These are phyloP conservation scores for Amylostereum chailletii DNA, from an alignment of 1,284 basidiomycete genomes.

Conservation along the genomic window DNA sequence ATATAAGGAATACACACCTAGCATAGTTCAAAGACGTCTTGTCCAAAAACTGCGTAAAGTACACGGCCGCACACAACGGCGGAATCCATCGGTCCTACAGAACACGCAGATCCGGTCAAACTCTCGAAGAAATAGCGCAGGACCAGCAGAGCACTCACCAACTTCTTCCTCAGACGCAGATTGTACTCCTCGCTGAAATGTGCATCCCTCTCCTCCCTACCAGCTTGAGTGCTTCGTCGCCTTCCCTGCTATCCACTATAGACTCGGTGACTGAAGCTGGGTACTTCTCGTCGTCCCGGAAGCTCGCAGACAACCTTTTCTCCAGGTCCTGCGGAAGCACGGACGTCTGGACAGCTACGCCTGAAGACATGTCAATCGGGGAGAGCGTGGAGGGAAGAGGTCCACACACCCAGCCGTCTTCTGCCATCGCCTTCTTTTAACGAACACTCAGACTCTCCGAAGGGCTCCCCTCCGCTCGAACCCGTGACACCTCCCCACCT, in stretches of 20 bases:
- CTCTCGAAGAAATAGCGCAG: neutral
- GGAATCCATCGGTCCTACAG: constrained; percentile 49
- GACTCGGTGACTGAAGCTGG: constrained; percentile 12
- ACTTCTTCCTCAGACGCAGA: constrained; percentile 42
- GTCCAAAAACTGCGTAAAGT: constrained; percentile 55
- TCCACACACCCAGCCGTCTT: no score
- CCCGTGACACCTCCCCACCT: no score
- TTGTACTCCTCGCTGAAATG: constrained; percentile 59
- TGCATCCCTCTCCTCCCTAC: constrained; percentile 41
- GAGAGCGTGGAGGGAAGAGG: no score
- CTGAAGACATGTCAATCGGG: no score
- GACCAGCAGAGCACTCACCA: constrained; percentile 30
- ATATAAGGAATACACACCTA: neutral
- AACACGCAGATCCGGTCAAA: neutral
- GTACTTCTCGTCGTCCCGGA: no score
- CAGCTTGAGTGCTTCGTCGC: constrained; percentile 51
- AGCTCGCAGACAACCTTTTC: no score
- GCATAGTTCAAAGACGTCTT: neutral
- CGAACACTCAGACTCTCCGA: no score
- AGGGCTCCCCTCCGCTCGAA: no score
- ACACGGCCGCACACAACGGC: constrained; percentile 55
- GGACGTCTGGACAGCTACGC: no score
- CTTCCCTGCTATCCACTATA: constrained; percentile 28
- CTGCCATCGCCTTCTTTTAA: no score
- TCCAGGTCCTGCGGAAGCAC: no score